phyloP scores from a whole-genome alignment of 768 basidiomycete genomes.

The Suillus weaverae region DNA sequence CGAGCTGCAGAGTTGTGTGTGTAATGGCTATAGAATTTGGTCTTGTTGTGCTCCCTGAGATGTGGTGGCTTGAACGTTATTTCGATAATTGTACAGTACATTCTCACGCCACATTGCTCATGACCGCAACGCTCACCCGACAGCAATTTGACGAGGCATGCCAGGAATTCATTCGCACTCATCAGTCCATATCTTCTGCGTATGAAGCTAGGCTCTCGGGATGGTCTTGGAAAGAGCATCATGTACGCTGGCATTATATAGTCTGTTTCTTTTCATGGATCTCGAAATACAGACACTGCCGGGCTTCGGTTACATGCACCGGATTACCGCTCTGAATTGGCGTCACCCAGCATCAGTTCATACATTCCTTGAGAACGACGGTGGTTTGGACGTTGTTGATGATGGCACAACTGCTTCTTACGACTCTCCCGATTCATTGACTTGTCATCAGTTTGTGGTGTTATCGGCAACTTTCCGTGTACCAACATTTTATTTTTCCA shows the following conservation, averaged over 20 bases:
- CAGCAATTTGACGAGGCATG: conserved; percentile 60
- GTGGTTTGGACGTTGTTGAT: conserved; percentile 25
- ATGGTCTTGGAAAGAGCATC: conserved; percentile 66
- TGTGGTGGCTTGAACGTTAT: conserved; percentile 64
- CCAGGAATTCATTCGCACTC: conserved; percentile 46
- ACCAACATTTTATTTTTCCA: conserved; percentile 80
- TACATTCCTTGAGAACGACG: conserved; percentile 15
- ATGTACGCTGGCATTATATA: conserved; percentile 38
- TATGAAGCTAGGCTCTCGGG: conserved; percentile 26
- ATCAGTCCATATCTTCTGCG: conserved; percentile 11
- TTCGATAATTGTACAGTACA: conserved; percentile 35
- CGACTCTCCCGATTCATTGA: conserved; percentile 35
- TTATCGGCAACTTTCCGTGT: conserved; percentile 80
- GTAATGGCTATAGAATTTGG: conserved; percentile 19
- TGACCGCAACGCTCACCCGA: conserved; percentile 45
- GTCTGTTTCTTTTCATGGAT: conserved; percentile 14
- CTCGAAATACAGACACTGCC: conserved; percentile 31
- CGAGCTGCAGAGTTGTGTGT: conserved; percentile 45
- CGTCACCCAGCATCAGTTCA: conserved; percentile 6
- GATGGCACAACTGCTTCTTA: conserved; percentile 40
- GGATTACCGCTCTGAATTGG: conserved; percentile 31
- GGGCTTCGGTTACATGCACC: conserved; percentile 49
- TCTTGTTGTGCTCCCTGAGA: conserved; percentile 17
- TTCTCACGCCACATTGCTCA: conserved; percentile 44
- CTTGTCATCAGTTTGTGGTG: conserved; percentile 65